phyloP scores from a whole-genome alignment of 371 early-diverging fungal genomes.

The Mortierella polycephala region DNA sequence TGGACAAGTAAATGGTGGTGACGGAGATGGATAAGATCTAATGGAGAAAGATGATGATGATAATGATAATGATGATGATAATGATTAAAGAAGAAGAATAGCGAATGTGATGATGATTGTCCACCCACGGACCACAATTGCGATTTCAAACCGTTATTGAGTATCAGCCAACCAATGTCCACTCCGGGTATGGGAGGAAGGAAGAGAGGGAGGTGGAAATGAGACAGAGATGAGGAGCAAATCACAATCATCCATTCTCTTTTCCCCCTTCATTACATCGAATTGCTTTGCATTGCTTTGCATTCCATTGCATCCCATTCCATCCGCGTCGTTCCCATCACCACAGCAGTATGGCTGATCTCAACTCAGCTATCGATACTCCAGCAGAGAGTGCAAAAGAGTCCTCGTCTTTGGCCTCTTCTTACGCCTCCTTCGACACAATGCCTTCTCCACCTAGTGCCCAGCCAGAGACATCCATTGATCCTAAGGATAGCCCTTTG shows the following conservation, averaged over 20 bases:
- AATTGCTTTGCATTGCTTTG: too few relatives aligned
- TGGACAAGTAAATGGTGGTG: too few relatives aligned
- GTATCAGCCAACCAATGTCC: constrained; percentile 22
- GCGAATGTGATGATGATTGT: not conserved
- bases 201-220: too few relatives aligned
- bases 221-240: not conserved
- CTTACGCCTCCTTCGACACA: not conserved
- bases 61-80: not conserved
- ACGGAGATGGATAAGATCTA: too few relatives aligned
- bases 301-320: not conserved
- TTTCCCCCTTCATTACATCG: too few relatives aligned
- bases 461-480: not conserved
- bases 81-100: not conserved
- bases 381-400: not conserved
- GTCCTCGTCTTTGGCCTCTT: not conserved
- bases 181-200: constrained; percentile 4
- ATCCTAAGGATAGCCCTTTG: constrained; percentile 1
- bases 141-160: constrained; percentile 24
- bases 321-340: not conserved
- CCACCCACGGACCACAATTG: constrained; percentile 11
- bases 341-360: not conserved
- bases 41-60: not conserved
- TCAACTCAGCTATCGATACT: constrained; percentile 4
- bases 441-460: not conserved
- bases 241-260: not conserved